These are phyloP conservation scores for Physcomitrellopsis africana DNA, from an alignment of 225 moss, liverwort and hornwort genomes.

Conservation along the genomic window DNA sequence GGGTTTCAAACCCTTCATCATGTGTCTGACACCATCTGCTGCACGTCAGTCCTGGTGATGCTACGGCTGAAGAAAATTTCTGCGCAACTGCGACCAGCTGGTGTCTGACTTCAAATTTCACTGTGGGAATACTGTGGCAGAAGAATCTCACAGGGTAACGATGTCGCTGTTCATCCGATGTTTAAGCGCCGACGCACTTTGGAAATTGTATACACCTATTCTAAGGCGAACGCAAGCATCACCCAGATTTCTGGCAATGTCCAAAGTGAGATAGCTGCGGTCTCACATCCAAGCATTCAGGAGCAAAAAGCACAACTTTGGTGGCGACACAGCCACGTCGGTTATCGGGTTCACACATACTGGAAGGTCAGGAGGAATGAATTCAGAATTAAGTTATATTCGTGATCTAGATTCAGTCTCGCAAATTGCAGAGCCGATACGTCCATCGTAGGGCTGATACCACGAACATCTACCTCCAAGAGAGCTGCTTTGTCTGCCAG, in stretches of 20 bases:
- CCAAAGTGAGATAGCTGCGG: slow-evolving; percentile 33
- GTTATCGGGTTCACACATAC: slow-evolving; percentile 9
- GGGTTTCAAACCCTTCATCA: slow-evolving; percentile 4
- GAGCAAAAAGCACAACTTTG: slow-evolving; percentile 34
- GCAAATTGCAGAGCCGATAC: too few relatives aligned
- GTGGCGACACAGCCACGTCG: slow-evolving; percentile 35
- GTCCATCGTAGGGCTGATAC: too few relatives aligned
- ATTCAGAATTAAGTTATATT: not conserved
- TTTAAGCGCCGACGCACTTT: slow-evolving; percentile 39
- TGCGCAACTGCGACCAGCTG: slow-evolving; percentile 30
- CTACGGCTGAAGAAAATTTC: not conserved
- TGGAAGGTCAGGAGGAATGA: not conserved
- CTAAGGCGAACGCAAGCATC: not conserved
- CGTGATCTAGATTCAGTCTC: slow-evolving; percentile 4
- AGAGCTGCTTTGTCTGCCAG: not conserved
- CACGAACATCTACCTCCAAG: not conserved
- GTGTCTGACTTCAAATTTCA: slow-evolving; percentile 34
- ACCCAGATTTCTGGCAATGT: slow-evolving; percentile 42
- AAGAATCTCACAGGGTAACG: slow-evolving; percentile 46
- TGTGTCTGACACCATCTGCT: slow-evolving; percentile 27
- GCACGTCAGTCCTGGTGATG: slow-evolving; percentile 10
- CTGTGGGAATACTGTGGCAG: slow-evolving; percentile 55
- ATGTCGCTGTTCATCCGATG: slow-evolving; percentile 32
- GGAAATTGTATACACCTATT: slow-evolving; percentile 13
- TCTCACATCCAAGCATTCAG: slow-evolving; percentile 34